Percentiles rank a stretch among this genome's conserved stretches.
Conservation (phyloP, 2,329 filamentous ascomycete genomes). For the Aureobasidium sp. region DNA sequence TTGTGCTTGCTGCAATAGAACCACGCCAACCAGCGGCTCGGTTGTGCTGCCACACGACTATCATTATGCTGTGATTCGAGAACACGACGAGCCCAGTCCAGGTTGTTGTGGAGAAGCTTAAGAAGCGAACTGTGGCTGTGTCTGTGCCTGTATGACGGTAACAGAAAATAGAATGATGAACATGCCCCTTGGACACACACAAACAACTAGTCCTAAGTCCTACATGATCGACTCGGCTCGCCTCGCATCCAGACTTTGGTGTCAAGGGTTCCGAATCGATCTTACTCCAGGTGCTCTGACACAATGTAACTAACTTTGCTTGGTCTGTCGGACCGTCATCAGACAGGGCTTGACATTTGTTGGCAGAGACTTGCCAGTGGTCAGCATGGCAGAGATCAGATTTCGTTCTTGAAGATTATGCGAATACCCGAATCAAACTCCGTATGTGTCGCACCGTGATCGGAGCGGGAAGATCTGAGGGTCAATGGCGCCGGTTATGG, state of each 20-base stretch:
- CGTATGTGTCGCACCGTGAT: neutral
- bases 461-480: neutral
- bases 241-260: neutral
- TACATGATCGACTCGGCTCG: neutral
- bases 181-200: neutral
- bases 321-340: neutral
- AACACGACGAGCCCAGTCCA: neutral
- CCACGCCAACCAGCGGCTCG: slow-evolving; percentile 9
- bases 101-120: slow-evolving; percentile 13
- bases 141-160: neutral
- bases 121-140: slow-evolving; percentile 12
- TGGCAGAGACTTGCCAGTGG: neutral
- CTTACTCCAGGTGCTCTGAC: neutral
- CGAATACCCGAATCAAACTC: neutral
- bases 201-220: neutral
- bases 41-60: neutral
- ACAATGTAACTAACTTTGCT: neutral
- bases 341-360: neutral
- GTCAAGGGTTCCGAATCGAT: neutral
- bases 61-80: slow-evolving; percentile 8
- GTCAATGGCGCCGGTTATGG: neutral
- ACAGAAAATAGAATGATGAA: slow-evolving; percentile 10
- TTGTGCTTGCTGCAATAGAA: neutral
- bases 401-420: neutral
- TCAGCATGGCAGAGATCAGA: neutral